Evolutionary conservation across 148 eudicot species (phyloP).

Genomic region (Rhododendron simsii): DNA sequence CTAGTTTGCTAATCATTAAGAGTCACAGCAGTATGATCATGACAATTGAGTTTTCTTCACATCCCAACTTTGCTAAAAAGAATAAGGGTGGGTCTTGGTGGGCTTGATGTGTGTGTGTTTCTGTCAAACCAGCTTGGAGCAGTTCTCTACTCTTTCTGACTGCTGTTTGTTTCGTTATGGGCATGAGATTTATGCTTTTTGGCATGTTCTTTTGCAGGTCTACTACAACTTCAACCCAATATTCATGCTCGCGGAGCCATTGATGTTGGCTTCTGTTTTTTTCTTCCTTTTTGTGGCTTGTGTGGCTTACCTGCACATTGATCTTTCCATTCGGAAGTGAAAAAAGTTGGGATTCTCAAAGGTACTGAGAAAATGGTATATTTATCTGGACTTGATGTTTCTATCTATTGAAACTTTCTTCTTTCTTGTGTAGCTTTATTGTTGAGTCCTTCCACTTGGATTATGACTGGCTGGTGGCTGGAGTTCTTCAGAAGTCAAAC

Average conservation of each 20-base stretch:
- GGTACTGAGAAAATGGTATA: neutral
- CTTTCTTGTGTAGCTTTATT: neutral
- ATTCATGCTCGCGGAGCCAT: constrained; percentile 95
- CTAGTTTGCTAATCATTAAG: neutral
- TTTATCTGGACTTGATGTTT: neutral
- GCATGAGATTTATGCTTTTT: neutral
- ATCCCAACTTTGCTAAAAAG: neutral
- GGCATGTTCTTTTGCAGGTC: constrained; percentile 51
- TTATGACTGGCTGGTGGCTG: neutral
- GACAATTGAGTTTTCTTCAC: neutral
- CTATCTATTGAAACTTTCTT: neutral
- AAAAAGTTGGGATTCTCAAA: constrained; percentile 18
- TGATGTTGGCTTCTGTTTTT: constrained; percentile 74
- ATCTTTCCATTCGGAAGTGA: constrained; percentile 68
- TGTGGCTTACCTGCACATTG: constrained; percentile 68
- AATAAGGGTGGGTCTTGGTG: neutral
- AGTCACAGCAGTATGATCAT: neutral
- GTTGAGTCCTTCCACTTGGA: neutral
- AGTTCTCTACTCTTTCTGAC: neutral
- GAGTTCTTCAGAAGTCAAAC: neutral
- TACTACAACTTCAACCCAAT: constrained; percentile 76
- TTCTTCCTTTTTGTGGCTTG: constrained; percentile 71
- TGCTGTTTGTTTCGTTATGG: neutral
- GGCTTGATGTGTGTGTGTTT: neutral
- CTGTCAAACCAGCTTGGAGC: neutral